phyloP scores from a whole-genome alignment of 306 rosid species.

The Abrus precatorius region DNA sequence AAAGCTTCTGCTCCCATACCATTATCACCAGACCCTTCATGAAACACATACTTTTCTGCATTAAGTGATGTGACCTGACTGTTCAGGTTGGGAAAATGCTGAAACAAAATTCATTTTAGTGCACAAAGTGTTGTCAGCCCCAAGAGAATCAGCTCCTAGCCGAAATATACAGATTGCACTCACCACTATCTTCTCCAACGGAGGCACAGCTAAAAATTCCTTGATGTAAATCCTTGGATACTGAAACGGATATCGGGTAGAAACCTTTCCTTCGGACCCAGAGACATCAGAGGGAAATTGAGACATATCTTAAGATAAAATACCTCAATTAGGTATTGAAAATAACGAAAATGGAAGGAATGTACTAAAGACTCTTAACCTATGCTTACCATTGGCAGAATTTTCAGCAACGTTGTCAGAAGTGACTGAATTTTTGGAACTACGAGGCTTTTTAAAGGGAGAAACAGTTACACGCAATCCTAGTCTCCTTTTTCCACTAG shows the following conservation, averaged over 20 bases:
- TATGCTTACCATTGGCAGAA: slow-evolving; percentile 60
- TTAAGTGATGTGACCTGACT: slow-evolving; percentile 64
- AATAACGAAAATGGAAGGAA: slow-evolving; percentile 34
- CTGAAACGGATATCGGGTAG: slow-evolving; percentile 70
- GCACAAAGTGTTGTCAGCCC: slow-evolving; percentile 48
- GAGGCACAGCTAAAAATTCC: slow-evolving; percentile 67
- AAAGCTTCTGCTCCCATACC: slow-evolving; percentile 74
- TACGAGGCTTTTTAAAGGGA: slow-evolving; percentile 89
- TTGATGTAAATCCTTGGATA: slow-evolving; percentile 65
- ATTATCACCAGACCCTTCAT: slow-evolving; percentile 59
- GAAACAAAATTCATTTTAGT: slow-evolving; percentile 59
- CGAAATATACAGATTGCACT: slow-evolving; percentile 43
- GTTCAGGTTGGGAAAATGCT: slow-evolving; percentile 51
- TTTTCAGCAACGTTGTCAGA: slow-evolving; percentile 53
- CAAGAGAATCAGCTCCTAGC: slow-evolving; percentile 39
- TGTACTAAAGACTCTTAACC: neutral
- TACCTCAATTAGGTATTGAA: slow-evolving; percentile 45
- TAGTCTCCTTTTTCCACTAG: slow-evolving; percentile 67
- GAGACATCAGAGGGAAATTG: slow-evolving; percentile 57
- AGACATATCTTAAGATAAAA: slow-evolving; percentile 66
- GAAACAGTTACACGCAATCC: slow-evolving; percentile 63
- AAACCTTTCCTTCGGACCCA: slow-evolving; percentile 69
- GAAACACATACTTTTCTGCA: slow-evolving; percentile 69
- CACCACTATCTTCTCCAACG: slow-evolving; percentile 59
- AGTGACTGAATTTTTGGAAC: slow-evolving; percentile 61